These are phyloP conservation scores for Stagonosporopsis rhizophila DNA, from an alignment of 2,329 filamentous ascomycete genomes.

Conservation along the genomic window DNA sequence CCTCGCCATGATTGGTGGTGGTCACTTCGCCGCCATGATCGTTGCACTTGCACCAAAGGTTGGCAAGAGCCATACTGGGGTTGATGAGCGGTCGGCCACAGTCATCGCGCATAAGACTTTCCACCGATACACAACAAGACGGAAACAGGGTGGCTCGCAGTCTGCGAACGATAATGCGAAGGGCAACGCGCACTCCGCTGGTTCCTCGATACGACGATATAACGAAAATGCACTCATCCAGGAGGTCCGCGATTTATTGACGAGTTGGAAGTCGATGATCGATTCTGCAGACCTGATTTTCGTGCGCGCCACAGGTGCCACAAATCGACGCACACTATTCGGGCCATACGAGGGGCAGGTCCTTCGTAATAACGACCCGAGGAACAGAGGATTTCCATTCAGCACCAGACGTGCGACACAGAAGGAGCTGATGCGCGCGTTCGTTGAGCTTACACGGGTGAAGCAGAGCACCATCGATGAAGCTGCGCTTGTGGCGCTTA, in stretches of 20 bases:
- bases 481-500: constrained; percentile 61
- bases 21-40: constrained; percentile 96
- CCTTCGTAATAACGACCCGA: constrained; percentile 76
- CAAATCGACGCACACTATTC: constrained; percentile 86
- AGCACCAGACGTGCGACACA: constrained; percentile 91
- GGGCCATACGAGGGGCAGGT: constrained; percentile 91
- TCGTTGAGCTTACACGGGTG: constrained; percentile 89
- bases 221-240: constrained; percentile 89
- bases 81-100: constrained; percentile 82
- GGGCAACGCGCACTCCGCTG: constrained; percentile 90
- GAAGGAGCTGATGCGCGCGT: constrained; percentile 91
- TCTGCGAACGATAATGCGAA: constrained; percentile 95
- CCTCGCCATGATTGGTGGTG: constrained; percentile 97
- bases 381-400: constrained; percentile 89
- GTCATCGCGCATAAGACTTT: constrained; percentile 97
- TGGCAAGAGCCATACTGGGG: constrained; percentile 70
- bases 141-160: constrained; percentile 95
- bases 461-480: constrained; percentile 84
- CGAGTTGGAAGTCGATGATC: constrained; percentile 85
- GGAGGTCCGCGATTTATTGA: constrained; percentile 83
- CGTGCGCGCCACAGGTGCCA: constrained; percentile 84
- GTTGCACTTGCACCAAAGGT: constrained; percentile 85
- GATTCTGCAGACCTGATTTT: constrained; percentile 87
- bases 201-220: constrained; percentile 86
- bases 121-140: constrained; percentile 92